Conservation (phyloP, 441 rosid species). For the Theobroma grandiflorum region DNA sequence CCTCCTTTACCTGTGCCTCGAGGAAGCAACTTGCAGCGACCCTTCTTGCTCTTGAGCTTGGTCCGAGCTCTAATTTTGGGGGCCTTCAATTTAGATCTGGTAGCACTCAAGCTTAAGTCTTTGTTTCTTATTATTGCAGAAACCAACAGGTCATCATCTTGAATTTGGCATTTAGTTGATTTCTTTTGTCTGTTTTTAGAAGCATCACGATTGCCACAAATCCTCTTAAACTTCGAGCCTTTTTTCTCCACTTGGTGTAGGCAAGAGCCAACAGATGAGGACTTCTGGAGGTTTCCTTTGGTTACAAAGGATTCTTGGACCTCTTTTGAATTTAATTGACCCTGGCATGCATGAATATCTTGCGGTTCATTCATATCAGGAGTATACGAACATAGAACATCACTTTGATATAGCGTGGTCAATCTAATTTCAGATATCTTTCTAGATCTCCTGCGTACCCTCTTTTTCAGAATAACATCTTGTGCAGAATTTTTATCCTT, state of each 20-base stretch:
- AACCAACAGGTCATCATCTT: constrained; percentile 73
- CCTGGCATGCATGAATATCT: constrained; percentile 36
- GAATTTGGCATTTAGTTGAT: constrained; percentile 52
- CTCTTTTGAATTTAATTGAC: constrained; percentile 43
- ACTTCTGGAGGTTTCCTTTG: constrained; percentile 34
- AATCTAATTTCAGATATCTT: constrained; percentile 72
- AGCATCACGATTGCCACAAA: constrained; percentile 36
- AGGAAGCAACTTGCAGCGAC: constrained; percentile 78
- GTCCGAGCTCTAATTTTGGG: constrained; percentile 52
- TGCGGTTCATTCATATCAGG: constrained; percentile 37
- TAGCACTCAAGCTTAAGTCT: constrained; percentile 43
- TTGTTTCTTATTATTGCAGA: constrained; percentile 69
- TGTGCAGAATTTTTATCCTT: constrained; percentile 39
- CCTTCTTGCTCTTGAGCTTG: constrained; percentile 57
- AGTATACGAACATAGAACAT: constrained; percentile 30
- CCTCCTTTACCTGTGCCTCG: constrained; percentile 56
- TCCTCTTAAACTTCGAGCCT: constrained; percentile 49
- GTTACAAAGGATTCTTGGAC: constrained; percentile 35
- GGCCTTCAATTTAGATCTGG: constrained; percentile 54
- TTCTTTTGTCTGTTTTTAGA: constrained; percentile 51
- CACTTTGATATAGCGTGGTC: constrained; percentile 43
- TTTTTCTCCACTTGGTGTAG: constrained; percentile 38
- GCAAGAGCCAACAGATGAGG: constrained; percentile 34
- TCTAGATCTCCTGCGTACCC: constrained; percentile 72
- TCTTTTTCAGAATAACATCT: constrained; percentile 47